Percentiles rank a stretch among this genome's conserved stretches.
These are phyloP conservation scores for Botrytis fabae DNA, from an alignment of 2,329 filamentous ascomycete genomes.

Conservation along the genomic window DNA sequence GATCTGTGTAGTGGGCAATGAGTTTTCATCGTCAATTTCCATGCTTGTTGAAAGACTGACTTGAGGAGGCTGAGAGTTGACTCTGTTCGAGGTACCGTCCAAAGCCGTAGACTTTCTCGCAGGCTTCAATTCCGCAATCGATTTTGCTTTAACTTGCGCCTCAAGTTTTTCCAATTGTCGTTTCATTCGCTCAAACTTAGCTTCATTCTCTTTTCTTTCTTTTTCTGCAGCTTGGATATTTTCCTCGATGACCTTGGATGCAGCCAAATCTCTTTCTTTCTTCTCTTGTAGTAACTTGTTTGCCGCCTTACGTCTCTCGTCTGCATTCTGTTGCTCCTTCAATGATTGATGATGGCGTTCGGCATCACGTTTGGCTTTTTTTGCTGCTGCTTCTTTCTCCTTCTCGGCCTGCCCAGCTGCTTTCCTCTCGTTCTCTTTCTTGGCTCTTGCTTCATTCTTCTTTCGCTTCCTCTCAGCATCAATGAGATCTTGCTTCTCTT, in stretches of 20 bases:
- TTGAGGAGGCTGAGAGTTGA: not conserved
- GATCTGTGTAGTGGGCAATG: not conserved
- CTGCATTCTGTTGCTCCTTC: conserved; percentile 2
- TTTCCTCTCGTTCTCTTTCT: conserved; percentile 21
- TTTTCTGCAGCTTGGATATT: conserved; percentile 15
- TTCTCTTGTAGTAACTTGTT: conserved; percentile 21
- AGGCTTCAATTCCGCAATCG: not conserved
- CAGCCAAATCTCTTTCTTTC: conserved; percentile 22
- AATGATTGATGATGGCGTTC: conserved; percentile 21
- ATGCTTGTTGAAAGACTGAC: not conserved
- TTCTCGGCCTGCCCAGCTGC: conserved; percentile 20
- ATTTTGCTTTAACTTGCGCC: not conserved
- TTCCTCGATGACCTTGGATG: conserved; percentile 11
- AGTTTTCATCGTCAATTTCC: not conserved
- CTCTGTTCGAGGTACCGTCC: not conserved
- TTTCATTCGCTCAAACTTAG: not conserved
- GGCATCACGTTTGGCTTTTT: conserved; percentile 23
- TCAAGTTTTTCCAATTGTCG: not conserved
- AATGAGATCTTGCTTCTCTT: not conserved
- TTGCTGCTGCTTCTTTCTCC: conserved; percentile 20
- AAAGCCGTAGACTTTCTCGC: not conserved
- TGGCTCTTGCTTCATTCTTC: conserved; percentile 14
- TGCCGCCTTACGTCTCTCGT: conserved; percentile 18
- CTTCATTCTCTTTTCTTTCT: not conserved
- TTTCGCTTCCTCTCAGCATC: not conserved